Base-by-base conservation (phyloP, 106 monocot genomes). In the Vanilla planifolia region DNA sequence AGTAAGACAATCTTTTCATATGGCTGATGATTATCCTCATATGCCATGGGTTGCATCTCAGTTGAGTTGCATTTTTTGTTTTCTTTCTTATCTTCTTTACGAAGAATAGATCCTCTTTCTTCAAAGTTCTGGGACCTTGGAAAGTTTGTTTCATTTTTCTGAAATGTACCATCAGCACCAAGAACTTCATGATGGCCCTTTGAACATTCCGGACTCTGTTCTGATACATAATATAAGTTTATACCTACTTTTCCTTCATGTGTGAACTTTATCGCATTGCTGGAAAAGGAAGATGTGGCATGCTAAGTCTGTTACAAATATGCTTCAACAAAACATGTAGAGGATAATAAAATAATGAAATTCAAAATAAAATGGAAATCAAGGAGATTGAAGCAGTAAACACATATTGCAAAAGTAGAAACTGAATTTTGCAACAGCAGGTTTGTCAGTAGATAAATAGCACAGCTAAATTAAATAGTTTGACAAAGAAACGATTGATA, bases 211-310 rank as follows among this genome's bases (percentile, higher is more conserved):
- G 61, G 51, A 41, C 24, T 43, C 34, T 72, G 46, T 43, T 79
- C 59, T 45, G 79, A 58, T 58, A 74, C 63, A 37, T 80, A 79
- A 29, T 62, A 33, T 32, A 88, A 73, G 33, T 80, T 68, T 73
- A 88, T 79, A 23, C 83, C 88, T 33, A 88, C 83, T 71, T 71
- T 88, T 65, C 88, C 88, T 79, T 79, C 55, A 70, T 88, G 83
- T 24, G 88, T 88, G 60, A 88, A 88, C 62, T 88, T 88, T 43
- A 88, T 61, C 25, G 88, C 88, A 61, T 88, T 88, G 75, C 88
- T 88, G 79, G n/a, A 74, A 61, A 56, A 59, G 47, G 34, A 66
- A 53, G 8, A 28, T 13, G 25, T 25, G 26, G 25, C 6, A 53
- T 30, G 29, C 29, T 30, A 10, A 53, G 26, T 16, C 16, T 29